These are phyloP conservation scores for Nothophytophthora sp. DNA, from an alignment of 352 stramenopile species.

Conservation along the genomic window DNA sequence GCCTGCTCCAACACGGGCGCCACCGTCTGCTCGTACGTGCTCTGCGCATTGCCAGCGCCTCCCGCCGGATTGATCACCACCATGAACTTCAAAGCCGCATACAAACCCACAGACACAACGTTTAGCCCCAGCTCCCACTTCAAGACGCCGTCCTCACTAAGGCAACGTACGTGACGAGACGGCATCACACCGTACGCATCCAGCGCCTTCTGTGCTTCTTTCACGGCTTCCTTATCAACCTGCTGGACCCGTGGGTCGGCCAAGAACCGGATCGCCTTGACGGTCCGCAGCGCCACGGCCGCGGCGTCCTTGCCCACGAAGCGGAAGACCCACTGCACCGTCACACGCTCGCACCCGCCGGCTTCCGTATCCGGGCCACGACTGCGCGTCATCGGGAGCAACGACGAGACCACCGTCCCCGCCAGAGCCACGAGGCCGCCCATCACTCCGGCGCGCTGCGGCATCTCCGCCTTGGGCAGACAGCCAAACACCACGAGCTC, in stretches of 20 bases:
- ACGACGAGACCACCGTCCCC: constrained; percentile 19
- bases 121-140: background rate
- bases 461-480: constrained; percentile 11
- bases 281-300: constrained; percentile 26
- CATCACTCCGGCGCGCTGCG: constrained; percentile 13
- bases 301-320: constrained; percentile 30
- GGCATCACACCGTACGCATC: constrained; percentile 38
- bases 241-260: constrained; percentile 38
- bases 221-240: constrained; percentile 10
- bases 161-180: constrained; percentile 13
- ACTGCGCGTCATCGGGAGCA: constrained; percentile 7
- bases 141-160: background rate
- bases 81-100: constrained; percentile 42
- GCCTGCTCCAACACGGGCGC: constrained; percentile 54
- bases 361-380: constrained; percentile 22
- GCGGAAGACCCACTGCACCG: constrained; percentile 53
- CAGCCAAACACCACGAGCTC: constrained; percentile 44
- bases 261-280: constrained; percentile 46
- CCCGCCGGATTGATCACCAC: constrained; percentile 74
- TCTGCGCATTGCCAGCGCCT: constrained; percentile 48
- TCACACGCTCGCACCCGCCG: constrained; percentile 17
- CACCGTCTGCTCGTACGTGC: constrained; percentile 54
- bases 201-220: constrained; percentile 25
- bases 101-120: background rate
- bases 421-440: constrained; percentile 22